Conservation (phyloP, 805 yeast genomes). For the Candida cerambycidarum region DNA sequence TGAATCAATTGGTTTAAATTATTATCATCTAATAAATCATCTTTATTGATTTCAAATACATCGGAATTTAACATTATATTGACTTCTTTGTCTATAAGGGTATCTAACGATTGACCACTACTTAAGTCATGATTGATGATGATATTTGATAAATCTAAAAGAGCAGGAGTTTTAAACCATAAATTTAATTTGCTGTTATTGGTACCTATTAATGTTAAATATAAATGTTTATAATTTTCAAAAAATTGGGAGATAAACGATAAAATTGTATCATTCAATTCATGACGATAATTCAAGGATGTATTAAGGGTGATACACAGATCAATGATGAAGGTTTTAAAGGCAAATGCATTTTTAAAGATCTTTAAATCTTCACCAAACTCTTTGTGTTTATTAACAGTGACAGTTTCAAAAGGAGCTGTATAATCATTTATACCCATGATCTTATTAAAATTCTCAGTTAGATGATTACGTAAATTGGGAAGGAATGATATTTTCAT, state of each 20-base stretch:
- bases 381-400: background rate
- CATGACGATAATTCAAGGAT: conserved; percentile 53
- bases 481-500: conserved; percentile 67
- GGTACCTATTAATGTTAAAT: conserved; percentile 30
- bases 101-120: conserved; percentile 12
- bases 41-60: conserved; percentile 31
- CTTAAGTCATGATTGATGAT: conserved; percentile 17
- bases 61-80: conserved; percentile 26
- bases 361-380: conserved; percentile 16
- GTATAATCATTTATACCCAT: conserved; percentile 5
- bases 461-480: conserved; percentile 57
- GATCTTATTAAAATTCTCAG: conserved; percentile 5
- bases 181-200: conserved; percentile 13
- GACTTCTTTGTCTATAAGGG: conserved; percentile 24
- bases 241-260: conserved; percentile 37
- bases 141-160: conserved; percentile 20
- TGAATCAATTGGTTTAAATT: conserved; percentile 52
- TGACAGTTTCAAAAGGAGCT: conserved; percentile 1
- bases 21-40: conserved; percentile 55
- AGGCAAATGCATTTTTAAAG: conserved; percentile 45
- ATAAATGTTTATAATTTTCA: conserved; percentile 33
- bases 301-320: conserved; percentile 58
- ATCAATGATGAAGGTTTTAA: conserved; percentile 46
- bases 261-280: conserved; percentile 49
- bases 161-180: conserved; percentile 34